Evolutionary conservation across 805 yeast genomes (phyloP).

Genomic region (Sungouiozyma ichnusensis): DNA sequence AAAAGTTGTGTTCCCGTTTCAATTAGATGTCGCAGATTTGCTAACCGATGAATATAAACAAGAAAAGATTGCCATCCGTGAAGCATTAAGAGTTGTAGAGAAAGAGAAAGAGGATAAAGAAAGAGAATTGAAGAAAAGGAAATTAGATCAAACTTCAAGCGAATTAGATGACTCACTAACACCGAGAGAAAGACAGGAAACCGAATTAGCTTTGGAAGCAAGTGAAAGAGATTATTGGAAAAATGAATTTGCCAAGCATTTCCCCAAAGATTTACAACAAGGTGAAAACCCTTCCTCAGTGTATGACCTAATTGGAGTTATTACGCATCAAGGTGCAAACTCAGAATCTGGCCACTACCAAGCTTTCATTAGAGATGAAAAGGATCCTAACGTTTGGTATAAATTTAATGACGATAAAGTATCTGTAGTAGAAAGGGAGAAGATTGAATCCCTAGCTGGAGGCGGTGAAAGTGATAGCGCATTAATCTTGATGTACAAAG

Average conservation of each 20-base stretch:
- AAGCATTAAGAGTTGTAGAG: slow-evolving; percentile 63
- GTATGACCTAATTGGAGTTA: slow-evolving; percentile 70
- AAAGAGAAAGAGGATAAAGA: slow-evolving; percentile 62
- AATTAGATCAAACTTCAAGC: slow-evolving; percentile 12
- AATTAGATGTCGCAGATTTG: slow-evolving; percentile 77
- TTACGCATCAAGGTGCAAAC: slow-evolving; percentile 90
- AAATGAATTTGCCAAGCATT: slow-evolving; percentile 34
- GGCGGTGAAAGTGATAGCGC: slow-evolving; percentile 99
- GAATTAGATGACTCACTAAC: slow-evolving; percentile 23
- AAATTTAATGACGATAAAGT: slow-evolving; percentile 91
- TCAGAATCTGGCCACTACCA: slow-evolving; percentile 98
- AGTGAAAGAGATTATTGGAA: slow-evolving; percentile 41
- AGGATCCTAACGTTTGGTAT: slow-evolving; percentile 81
- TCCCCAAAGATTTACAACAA: slow-evolving; percentile 37
- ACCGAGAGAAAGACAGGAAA: slow-evolving; percentile 46
- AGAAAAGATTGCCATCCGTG: slow-evolving; percentile 62
- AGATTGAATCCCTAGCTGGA: slow-evolving; percentile 79
- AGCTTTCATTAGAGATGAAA: slow-evolving; percentile 67
- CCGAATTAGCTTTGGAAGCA: slow-evolving; percentile 38
- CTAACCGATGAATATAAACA: slow-evolving; percentile 66
- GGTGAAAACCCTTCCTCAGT: slow-evolving; percentile 83
- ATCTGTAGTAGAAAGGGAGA: slow-evolving; percentile 62
- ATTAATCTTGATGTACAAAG: slow-evolving; percentile 74
- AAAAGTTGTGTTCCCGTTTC: slow-evolving; percentile 90
- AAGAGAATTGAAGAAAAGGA: slow-evolving; percentile 59